Evolutionary conservation across 306 rosid species (phyloP), one percentile per base, ranked within the genome.

Genomic region (Cicer yamashitae): DNA sequence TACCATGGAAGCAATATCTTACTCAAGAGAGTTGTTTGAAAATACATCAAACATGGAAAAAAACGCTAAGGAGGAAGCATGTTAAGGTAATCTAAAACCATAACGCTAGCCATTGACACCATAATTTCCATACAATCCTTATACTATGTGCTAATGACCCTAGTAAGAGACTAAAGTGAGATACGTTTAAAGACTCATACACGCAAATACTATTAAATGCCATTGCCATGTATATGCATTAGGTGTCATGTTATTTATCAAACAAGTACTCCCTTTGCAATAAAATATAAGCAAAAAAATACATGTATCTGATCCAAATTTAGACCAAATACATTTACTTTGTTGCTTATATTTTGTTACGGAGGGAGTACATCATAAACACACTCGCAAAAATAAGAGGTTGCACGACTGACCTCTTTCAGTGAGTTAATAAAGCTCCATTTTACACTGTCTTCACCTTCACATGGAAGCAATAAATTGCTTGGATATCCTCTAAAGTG

Each of bases 361-460:
- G 37, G 6, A 30, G 37, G 37, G 37, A 30, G 37, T 67, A 65
- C 67, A 63, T 51, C 43, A 75, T 46, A 22, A 51, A n/a, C 53
- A 71, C 20, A 6, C 2, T 44, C 25, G 15, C 25, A n/a, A 9
- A 14, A 69, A 67, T 72, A 62, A 64, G 7, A 67, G 57, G 51
- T 51, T 37, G 71, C 53, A 10, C 53, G 71, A 73, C 85, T 50
- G 38, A 94, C 99, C 99, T 94, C 99, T 83, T 94, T 94, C 82
- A 94, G 70, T 22, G 99, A 94, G 87, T 94, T 90, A 51, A 94
- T 94, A 76, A 85, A 94, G 88, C 89, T 86, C 97, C 99, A 94
- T 77, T 94, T 94, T 54, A 94, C 69, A 63, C 83, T 89, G 38
- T 94, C 97, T 84, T 89, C 99, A 82, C 92, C 96, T 84, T 94